Evolutionary conservation across 139 green algal species (phyloP), one percentile per base, ranked within the genome.

Genomic region (Chlorella sorokiniana): DNA sequence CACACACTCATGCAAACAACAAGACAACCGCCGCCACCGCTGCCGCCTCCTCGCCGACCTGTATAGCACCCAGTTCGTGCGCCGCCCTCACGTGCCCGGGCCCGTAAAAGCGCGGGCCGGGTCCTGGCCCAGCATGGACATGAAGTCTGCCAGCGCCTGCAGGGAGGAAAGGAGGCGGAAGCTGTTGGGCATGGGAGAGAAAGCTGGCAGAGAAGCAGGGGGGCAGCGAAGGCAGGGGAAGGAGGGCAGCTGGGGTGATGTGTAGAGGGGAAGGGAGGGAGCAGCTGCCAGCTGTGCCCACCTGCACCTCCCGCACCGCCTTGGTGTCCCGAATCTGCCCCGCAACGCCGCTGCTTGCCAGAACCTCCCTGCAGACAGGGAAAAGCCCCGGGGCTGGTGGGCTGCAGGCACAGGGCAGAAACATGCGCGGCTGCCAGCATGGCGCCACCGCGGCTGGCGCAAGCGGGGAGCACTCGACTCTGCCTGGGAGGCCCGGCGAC

Each of bases 81-180:
- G 93, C 93, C 7, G 92, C 93, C 6, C 72, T 40, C 31, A 96
- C 90, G 82, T 96, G 92, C 2, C 88, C 89, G 2, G 95, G 95
- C 4, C 96, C 96, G 76, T 99, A 99, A 99, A 98, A 3, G 96
- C 96, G 7, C 92, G 79, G 1, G 84, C 78, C 1, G 73, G 52
- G 52, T 79, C 73, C 11, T 79, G 54, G 3, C 11, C 29, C 76
- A 99, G 79, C 92, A 98, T 97, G 27, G 91, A 71, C 73, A 95
- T 95, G 48, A 98, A 99, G 63, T 95, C 93, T 41, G 91, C 65
- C 72, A 69, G 73, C 31, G 73, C 73, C 54, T 69, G 71, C 42
- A 48, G 9, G 56, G n/a, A 29, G 18, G n/a, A 16, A 65, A 22
- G 18, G 56, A 33, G 56, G 18, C 10, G 23, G n/a, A n/a, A n/a